Percentiles rank a stretch among this genome's conserved stretches.
phyloP scores from a whole-genome alignment of 2,329 filamentous ascomycete species.

The Epichloe brachyelytri region DNA sequence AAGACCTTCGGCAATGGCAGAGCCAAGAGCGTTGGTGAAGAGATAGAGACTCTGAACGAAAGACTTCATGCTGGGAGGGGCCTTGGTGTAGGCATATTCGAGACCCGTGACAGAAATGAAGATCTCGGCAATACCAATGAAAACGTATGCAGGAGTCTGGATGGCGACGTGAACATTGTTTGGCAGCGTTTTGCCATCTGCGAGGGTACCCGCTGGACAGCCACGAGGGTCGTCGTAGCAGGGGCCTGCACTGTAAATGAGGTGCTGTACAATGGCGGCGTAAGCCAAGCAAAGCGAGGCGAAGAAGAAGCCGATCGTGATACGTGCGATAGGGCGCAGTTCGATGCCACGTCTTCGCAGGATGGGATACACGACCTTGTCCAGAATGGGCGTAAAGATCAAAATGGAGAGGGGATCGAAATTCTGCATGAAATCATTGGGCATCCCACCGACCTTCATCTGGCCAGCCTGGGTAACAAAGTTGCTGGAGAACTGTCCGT shows the following conservation, averaged over 20 bases:
- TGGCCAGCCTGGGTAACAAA: constrained; percentile 47
- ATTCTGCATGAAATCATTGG: constrained; percentile 59
- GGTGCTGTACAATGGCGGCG: constrained; percentile 44
- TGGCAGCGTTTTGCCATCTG: constrained; percentile 18
- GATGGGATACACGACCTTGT: constrained; percentile 47
- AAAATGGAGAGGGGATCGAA: constrained; percentile 55
- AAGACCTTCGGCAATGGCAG: constrained; percentile 48
- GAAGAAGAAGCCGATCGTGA: constrained; percentile 50
- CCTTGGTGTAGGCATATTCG: constrained; percentile 64
- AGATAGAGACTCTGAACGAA: constrained; percentile 47
- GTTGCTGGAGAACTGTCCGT: constrained; percentile 55
- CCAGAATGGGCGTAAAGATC: constrained; percentile 52
- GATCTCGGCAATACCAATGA: constrained; percentile 47
- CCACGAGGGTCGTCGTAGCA: constrained; percentile 33
- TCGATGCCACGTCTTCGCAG: constrained; percentile 44
- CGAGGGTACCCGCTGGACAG: constrained; percentile 20
- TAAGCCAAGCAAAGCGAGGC: constrained; percentile 42
- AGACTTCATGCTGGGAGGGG: constrained; percentile 54
- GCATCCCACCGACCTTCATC: constrained; percentile 50
- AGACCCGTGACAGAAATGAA: constrained; percentile 55
- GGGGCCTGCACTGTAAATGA: constrained; percentile 42
- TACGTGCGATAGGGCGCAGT: constrained; percentile 53
- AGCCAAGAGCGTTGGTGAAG: constrained; percentile 45
- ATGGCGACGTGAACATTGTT: constrained; percentile 42
- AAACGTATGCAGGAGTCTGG: constrained; percentile 39